A percentile compares a stretch with the other conserved stretches of the same genome.
Evolutionary conservation across 2,329 filamentous ascomycete genomes (phyloP).

Genomic region (Penicillium sp.): DNA sequence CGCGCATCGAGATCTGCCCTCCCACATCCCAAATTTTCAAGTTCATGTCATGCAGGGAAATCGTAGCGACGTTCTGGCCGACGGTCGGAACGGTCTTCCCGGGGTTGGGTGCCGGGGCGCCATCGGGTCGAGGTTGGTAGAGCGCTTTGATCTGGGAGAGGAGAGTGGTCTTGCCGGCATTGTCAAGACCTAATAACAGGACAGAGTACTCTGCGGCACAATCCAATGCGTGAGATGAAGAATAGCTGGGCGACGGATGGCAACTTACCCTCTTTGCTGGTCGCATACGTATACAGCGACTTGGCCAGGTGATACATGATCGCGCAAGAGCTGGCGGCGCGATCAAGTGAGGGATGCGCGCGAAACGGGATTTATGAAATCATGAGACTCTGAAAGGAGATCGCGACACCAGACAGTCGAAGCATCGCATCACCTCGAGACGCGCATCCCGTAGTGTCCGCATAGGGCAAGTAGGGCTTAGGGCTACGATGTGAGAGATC

Average conservation of each 20-base stretch:
- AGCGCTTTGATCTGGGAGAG: constrained; percentile 93
- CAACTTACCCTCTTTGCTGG: constrained; percentile 83
- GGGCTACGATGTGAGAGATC: constrained; percentile 12
- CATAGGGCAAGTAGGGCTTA: constrained; percentile 30
- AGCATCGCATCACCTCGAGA: not conserved
- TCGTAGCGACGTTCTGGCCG: constrained; percentile 92
- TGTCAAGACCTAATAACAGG: constrained; percentile 94
- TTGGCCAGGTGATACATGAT: constrained; percentile 94
- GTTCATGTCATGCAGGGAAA: constrained; percentile 90
- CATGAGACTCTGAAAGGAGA: not conserved
- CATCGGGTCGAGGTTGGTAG: constrained; percentile 54
- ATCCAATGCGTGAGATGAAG: not conserved
- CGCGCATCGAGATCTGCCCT: constrained; percentile 82
- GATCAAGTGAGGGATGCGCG: constrained; percentile 11
- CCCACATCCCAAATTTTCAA: constrained; percentile 98
- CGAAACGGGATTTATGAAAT: not conserved
- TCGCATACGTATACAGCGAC: constrained; percentile 89
- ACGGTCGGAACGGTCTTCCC: constrained; percentile 92
- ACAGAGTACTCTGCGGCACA: constrained; percentile 79
- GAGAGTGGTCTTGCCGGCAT: constrained; percentile 96
- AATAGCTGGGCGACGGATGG: not conserved
- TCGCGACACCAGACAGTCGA: not conserved
- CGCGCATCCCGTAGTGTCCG: constrained; percentile 20
- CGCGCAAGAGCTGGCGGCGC: constrained; percentile 22
- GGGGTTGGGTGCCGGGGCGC: constrained; percentile 54